phyloP scores from a whole-genome alignment of 345 rosid genomes.

The Linum tenue region DNA sequence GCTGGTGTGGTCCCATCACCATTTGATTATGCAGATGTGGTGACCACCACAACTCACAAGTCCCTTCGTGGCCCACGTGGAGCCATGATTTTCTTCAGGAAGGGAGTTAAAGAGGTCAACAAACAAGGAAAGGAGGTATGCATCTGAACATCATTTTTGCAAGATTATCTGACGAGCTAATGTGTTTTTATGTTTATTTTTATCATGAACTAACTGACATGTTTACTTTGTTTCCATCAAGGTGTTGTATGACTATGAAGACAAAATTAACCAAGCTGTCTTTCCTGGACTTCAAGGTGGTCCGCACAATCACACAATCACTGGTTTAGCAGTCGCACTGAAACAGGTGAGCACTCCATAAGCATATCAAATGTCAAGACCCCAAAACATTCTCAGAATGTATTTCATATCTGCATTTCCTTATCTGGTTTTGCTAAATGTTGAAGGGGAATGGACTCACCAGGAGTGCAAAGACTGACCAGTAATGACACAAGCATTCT shows the following conservation, averaged over 20 bases:
- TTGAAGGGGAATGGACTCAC: too few relatives aligned
- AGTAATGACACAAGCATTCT: not conserved
- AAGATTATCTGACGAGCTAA: not conserved
- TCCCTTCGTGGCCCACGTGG: slow-evolving; percentile 99
- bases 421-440: too few relatives aligned
- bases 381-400: not conserved
- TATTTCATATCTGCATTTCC: not conserved
- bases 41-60: slow-evolving; percentile 97
- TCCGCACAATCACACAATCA: slow-evolving; percentile 95
- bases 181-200: not conserved
- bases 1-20: slow-evolving; percentile 96
- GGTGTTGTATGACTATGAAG: slow-evolving; percentile 90
- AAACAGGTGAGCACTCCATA: slow-evolving; percentile 51
- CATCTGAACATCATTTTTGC: not conserved
- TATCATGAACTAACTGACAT: slow-evolving; percentile 6
- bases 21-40: slow-evolving; percentile 95
- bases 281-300: slow-evolving; percentile 99
- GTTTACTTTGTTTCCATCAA: slow-evolving; percentile 18
- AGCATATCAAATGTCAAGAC: not conserved
- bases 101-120: slow-evolving; percentile 83
- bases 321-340: slow-evolving; percentile 93
- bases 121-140: slow-evolving; percentile 91
- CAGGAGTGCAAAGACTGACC: too few relatives aligned
- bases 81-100: slow-evolving; percentile 97
- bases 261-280: slow-evolving; percentile 93